A percentile compares a stretch with the other conserved stretches of the same genome.
These are phyloP conservation scores for Plectosphaerella sp. DNA, from an alignment of 2,329 filamentous ascomycete genomes.

Conservation along the genomic window DNA sequence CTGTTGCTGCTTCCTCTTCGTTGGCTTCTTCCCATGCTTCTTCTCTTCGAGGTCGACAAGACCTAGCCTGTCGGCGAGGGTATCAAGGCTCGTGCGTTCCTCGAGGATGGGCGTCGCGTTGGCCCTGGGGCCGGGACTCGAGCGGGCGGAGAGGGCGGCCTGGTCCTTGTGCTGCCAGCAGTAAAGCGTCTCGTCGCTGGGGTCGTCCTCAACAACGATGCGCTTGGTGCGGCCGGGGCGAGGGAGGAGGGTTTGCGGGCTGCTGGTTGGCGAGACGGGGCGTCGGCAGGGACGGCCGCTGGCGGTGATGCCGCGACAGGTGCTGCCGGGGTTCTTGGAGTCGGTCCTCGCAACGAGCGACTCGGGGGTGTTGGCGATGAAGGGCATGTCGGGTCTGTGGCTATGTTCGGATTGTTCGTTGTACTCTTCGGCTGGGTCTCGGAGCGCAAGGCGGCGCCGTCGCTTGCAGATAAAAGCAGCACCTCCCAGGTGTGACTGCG, in stretches of 20 bases:
- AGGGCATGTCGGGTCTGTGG: slow-evolving; percentile 48
- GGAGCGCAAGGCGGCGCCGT: no score
- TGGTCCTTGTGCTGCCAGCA: slow-evolving; percentile 97
- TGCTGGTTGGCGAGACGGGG: slow-evolving; percentile 45
- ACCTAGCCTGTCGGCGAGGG: slow-evolving; percentile 74
- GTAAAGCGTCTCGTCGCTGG: slow-evolving; percentile 61
- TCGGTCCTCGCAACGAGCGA: slow-evolving; percentile 73
- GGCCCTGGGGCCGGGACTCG: slow-evolving; percentile 38
- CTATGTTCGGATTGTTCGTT: not conserved
- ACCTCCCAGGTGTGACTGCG: not conserved
- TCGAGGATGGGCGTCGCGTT: slow-evolving; percentile 51
- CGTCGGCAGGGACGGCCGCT: slow-evolving; percentile 81
- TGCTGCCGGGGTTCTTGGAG: slow-evolving; percentile 77
- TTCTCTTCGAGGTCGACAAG: slow-evolving; percentile 59
- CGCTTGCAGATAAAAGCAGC: not conserved
- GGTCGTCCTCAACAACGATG: slow-evolving; percentile 38
- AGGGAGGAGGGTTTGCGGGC: slow-evolving; percentile 15
- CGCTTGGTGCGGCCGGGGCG: slow-evolving; percentile 17
- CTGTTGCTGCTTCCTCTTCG: slow-evolving; percentile 15
- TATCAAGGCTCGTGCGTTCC: slow-evolving; percentile 77
- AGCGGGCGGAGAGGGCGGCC: slow-evolving; percentile 54
- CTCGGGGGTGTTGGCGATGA: slow-evolving; percentile 73
- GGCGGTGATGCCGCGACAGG: slow-evolving; percentile 83
- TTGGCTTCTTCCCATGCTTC: slow-evolving; percentile 24
- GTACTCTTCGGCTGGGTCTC: not conserved